phyloP scores from a whole-genome alignment of 192 early-diverging fungal genomes.

The Rhizoclosmatium sp. region DNA sequence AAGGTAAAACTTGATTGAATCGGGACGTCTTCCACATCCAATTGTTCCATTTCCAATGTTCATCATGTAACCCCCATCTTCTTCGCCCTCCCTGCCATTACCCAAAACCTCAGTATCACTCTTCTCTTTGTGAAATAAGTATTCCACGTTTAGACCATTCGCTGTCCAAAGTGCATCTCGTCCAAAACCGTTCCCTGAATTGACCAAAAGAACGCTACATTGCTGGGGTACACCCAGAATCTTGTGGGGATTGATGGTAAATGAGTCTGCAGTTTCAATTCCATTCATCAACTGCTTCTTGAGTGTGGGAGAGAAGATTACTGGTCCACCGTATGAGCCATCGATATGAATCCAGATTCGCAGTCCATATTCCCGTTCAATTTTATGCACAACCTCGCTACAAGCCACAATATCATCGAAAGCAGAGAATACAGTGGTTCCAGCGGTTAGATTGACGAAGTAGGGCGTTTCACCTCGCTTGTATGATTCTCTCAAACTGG shows the following conservation, averaged over 20 bases:
- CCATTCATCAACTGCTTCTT: slow-evolving; percentile 2
- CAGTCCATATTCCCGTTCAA: background rate
- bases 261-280: slow-evolving; percentile 63
- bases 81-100: slow-evolving; percentile 15
- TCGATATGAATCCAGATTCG: slow-evolving; percentile 71
- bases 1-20: slow-evolving; percentile 82
- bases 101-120: slow-evolving; percentile 14
- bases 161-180: slow-evolving; percentile 60
- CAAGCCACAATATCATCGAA: slow-evolving; percentile 76
- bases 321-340: slow-evolving; percentile 79
- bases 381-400: slow-evolving; percentile 64
- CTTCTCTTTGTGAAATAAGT: slow-evolving; percentile 62
- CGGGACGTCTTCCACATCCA: slow-evolving; percentile 81
- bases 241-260: slow-evolving; percentile 85
- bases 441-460: slow-evolving; percentile 83
- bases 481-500: background rate
- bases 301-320: slow-evolving; percentile 63
- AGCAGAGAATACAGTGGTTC: slow-evolving; percentile 84
- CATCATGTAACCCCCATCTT: slow-evolving; percentile 51
- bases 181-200: slow-evolving; percentile 43
- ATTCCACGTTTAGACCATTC: slow-evolving; percentile 71
- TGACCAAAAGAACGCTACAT: slow-evolving; percentile 76
- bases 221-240: slow-evolving; percentile 80
- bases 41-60: slow-evolving; percentile 81
- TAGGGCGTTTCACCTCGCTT: slow-evolving; percentile 68